Evolutionary conservation across 1,284 basidiomycete species (phyloP).

Genomic region (Ceratobasidium sp.): DNA sequence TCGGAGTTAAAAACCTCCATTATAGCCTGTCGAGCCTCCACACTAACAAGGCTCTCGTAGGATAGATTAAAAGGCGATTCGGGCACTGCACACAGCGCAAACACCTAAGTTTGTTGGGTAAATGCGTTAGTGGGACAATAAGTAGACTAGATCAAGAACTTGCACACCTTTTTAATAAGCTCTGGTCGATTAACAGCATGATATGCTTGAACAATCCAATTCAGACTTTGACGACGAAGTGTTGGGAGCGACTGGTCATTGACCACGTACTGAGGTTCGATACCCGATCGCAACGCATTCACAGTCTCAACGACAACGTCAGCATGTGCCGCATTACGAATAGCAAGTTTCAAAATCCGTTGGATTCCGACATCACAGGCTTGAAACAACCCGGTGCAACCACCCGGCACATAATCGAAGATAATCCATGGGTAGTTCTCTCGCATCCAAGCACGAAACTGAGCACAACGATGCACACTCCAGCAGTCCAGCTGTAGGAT

Average conservation of each 20-base stretch:
- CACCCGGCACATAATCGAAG: constrained; percentile 51
- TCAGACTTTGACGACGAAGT: constrained; percentile 14
- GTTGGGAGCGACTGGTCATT: neutral
- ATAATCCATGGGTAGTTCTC: constrained; percentile 52
- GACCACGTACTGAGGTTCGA: no score
- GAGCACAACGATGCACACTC: constrained; percentile 59
- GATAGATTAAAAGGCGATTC: constrained; percentile 45
- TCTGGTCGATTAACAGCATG: constrained; percentile 24
- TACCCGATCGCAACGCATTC: neutral
- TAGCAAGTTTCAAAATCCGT: constrained; percentile 54
- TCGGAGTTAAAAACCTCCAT: constrained; percentile 11
- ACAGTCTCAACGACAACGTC: constrained; percentile 55
- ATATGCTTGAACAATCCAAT: constrained; percentile 11
- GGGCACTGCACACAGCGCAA: constrained; percentile 36
- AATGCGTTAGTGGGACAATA: neutral
- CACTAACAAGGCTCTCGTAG: constrained; percentile 45
- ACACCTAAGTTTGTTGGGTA: constrained; percentile 38
- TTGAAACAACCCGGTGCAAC: constrained; percentile 53
- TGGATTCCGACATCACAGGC: constrained; percentile 58
- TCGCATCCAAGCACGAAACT: constrained; percentile 58
- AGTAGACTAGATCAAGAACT: neutral
- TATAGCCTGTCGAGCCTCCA: constrained; percentile 28
- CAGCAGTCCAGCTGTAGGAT: constrained; percentile 59
- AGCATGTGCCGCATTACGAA: constrained; percentile 55
- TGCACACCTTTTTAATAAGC: constrained; percentile 30